Evolutionary conservation across 2,329 filamentous ascomycete genomes (phyloP), one percentile per base, ranked within the genome.

Genomic region (Penicillium sp.): DNA sequence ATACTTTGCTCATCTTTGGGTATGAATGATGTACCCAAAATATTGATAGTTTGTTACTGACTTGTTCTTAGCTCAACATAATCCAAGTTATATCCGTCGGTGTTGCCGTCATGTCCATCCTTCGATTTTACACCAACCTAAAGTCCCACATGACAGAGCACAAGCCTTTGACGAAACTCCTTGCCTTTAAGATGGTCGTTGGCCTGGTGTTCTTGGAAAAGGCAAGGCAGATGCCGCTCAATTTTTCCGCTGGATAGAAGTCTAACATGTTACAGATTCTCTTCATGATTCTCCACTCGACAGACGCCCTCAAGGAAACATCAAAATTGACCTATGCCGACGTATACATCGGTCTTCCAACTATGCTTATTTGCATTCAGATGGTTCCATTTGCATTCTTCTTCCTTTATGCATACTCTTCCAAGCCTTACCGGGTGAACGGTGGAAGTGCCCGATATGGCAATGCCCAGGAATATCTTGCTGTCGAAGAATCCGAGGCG

Each of bases 1-100:
- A 2, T 68, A 76, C 49, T 79, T 77, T 65, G 75, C 74, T 28
- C 75, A 79, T 59, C 62, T 78, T n/a, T 79, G 76, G 75, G 73
- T 76, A 65, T 8, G 19, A 1, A 28, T 28, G 0, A 45, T 15
- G 1, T 13, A 24, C 42, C n/a, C 8, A 66, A 59, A 4, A 33
- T 2, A 24, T n/a, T 7, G 12, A 9, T 13, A 44, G 19, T 42
- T 15, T 2, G 12, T 17, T 12, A 53, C 49, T 51, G 9, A 58
- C 24, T 9, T 4, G 0, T 19, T 19, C 19, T 30, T 13, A 68
- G 66, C 58, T 68, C 10, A 54, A 63, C 4, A 58, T 72, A 26
- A 60, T 70, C 40, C 51, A 51, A 26, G 58, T 54, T 19, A 26
- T 72, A n/a, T 73, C 72, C 1, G 54, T 71, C 3, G 24, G 45